These are phyloP conservation scores for Huntiella abstrusa DNA, from an alignment of 2,329 filamentous ascomycete genomes.

Conservation along the genomic window DNA sequence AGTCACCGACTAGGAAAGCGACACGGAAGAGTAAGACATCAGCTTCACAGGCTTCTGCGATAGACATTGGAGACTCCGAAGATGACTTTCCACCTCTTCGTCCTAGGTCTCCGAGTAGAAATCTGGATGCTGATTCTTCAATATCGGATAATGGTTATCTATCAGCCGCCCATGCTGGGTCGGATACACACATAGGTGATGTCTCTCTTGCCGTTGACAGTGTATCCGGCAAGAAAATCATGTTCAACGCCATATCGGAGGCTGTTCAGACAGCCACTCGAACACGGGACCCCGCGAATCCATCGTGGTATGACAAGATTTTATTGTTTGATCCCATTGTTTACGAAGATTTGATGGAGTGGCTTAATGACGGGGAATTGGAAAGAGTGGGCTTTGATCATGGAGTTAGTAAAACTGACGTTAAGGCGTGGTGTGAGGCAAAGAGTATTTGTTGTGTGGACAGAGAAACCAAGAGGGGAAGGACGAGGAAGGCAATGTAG, in stretches of 20 bases:
- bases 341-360: constrained; percentile 65
- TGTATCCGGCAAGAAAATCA: constrained; percentile 23
- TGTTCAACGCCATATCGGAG: constrained; percentile 35
- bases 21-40: constrained; percentile 1
- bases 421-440: constrained; percentile 80
- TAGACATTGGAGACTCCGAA: constrained; percentile 12
- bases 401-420: constrained; percentile 43
- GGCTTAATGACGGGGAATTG: constrained; percentile 59
- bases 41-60: constrained; percentile 1
- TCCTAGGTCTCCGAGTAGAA: neutral
- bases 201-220: constrained; percentile 22
- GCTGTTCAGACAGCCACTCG: constrained; percentile 33
- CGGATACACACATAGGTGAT: constrained; percentile 26
- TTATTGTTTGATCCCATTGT: constrained; percentile 82
- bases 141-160: constrained; percentile 8
- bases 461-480: constrained; percentile 36
- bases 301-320: constrained; percentile 83
- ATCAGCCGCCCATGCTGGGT: neutral
- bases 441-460: constrained; percentile 72
- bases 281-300: constrained; percentile 28
- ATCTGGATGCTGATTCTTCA: neutral
- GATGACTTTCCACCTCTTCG: neutral
- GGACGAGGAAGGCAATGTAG: constrained; percentile 31
- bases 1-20: neutral
- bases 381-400: constrained; percentile 43